phyloP scores from a whole-genome alignment of 1,284 basidiomycete species.

The Boletus sp. region DNA sequence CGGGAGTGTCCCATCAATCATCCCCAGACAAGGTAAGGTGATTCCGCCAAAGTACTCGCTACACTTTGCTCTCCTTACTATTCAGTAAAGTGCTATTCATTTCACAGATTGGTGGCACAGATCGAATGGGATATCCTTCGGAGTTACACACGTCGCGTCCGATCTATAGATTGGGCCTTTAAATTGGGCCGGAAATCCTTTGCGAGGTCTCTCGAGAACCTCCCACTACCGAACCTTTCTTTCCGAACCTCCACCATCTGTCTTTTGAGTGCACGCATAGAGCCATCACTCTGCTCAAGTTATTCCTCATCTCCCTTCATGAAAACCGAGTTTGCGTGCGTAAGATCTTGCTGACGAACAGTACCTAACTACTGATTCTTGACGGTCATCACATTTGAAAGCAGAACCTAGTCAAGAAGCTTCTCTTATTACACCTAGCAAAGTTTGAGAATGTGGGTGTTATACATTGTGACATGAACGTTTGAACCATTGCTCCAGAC shows the following conservation, averaged over 20 bases:
- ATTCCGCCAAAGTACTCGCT: not conserved
- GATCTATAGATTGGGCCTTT: not conserved
- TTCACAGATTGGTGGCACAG: not conserved
- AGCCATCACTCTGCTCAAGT: too few species aligned
- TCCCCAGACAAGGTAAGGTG: not conserved
- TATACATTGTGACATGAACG: too few species aligned
- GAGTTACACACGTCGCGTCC: not conserved
- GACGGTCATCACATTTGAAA: too few species aligned
- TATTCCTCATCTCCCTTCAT: too few species aligned
- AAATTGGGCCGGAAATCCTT: not conserved
- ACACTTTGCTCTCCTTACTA: too few species aligned
- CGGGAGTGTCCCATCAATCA: constrained; percentile 14
- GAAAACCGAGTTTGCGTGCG: too few species aligned
- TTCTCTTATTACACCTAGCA: too few species aligned
- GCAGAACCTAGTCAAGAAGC: too few species aligned
- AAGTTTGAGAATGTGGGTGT: too few species aligned
- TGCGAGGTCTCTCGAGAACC: not conserved
- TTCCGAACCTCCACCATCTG: not conserved
- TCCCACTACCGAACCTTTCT: not conserved
- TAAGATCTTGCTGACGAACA: too few species aligned
- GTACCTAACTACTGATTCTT: too few species aligned
- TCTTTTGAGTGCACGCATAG: not conserved
- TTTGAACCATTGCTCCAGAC: too few species aligned
- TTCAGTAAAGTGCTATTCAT: not conserved
- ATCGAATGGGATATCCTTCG: not conserved